Conservation (phyloP, 2,329 filamentous ascomycete genomes). For the Epichloe baconii region DNA sequence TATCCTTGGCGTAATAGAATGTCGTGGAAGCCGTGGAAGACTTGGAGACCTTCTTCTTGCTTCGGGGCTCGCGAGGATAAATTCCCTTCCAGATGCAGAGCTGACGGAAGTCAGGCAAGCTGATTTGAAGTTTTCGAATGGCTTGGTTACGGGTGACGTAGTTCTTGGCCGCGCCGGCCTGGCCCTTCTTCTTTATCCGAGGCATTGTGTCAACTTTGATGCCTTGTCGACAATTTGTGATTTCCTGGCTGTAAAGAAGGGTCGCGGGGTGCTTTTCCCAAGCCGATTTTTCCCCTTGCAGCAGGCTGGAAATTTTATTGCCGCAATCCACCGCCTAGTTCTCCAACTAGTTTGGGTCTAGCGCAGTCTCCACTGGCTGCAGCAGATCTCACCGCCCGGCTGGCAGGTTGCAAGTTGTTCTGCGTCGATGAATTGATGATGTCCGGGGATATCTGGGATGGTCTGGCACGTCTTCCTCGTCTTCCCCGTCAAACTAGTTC, state of each 20-base stretch:
- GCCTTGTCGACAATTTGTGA: conserved; percentile 4
- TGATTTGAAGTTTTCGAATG: conserved; percentile 94
- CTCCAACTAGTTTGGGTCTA: conserved; percentile 6
- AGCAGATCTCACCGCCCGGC: conserved; percentile 14
- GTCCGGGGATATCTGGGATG: too few relatives aligned
- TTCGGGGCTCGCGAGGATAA: conserved; percentile 92
- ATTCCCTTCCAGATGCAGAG: conserved; percentile 99
- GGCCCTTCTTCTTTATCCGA: conserved; percentile 83
- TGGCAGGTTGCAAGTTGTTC: too few relatives aligned
- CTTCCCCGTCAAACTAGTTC: too few relatives aligned
- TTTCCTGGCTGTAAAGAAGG: conserved; percentile 7
- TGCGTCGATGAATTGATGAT: too few relatives aligned
- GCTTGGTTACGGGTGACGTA: conserved; percentile 96
- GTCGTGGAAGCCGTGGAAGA: conserved; percentile 82
- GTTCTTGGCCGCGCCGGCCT: conserved; percentile 89
- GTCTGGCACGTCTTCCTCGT: too few relatives aligned
- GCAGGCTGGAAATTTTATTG: conserved; percentile 21
- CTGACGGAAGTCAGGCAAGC: conserved; percentile 90
- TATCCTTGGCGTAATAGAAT: conserved; percentile 87
- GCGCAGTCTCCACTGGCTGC: conserved; percentile 1
- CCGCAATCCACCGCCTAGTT: conserved; percentile 17
- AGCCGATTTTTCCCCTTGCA: conserved; percentile 9
- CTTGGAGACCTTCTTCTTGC: conserved; percentile 93
- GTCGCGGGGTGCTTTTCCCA: conserved; percentile 21
- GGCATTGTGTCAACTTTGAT: conserved; percentile 36